Conservation (phyloP, 305 asterid genomes). For the Solanum hybrid region DNA sequence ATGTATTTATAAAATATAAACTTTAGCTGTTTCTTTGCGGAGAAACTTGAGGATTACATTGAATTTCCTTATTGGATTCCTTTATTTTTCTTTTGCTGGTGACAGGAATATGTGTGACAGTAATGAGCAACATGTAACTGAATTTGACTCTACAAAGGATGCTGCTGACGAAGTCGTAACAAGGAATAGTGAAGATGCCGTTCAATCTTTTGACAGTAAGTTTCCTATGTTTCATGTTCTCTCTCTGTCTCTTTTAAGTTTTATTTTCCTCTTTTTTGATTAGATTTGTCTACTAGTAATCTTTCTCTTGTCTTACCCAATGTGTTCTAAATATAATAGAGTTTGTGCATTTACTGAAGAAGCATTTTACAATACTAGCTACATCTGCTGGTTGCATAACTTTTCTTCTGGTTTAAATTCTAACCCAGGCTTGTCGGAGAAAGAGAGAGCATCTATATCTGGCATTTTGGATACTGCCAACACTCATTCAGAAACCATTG, state of each 20-base stretch:
- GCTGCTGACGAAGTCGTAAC: conserved; percentile 36
- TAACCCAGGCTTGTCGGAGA: neutral
- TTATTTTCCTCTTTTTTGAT: too few relatives aligned
- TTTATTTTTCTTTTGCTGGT: neutral
- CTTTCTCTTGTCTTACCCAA: neutral
- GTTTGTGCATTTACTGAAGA: neutral
- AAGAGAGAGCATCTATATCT: neutral
- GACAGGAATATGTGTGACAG: conserved; percentile 39
- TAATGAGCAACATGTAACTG: conserved; percentile 48
- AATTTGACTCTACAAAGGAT: conserved; percentile 42
- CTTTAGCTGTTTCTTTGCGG: neutral
- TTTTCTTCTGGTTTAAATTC: neutral
- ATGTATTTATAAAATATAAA: neutral
- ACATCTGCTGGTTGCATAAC: neutral
- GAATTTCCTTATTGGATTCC: neutral
- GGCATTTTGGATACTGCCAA: neutral
- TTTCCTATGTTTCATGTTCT: neutral
- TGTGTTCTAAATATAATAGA: neutral
- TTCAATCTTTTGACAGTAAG: conserved; percentile 31
- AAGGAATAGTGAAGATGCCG: conserved; percentile 33
- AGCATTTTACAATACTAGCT: neutral
- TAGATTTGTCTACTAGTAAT: neutral
- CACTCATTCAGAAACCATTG: neutral
- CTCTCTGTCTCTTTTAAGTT: neutral
- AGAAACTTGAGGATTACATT: neutral